Evolutionary conservation across 805 yeast genomes (phyloP), one percentile per base, ranked within the genome.

Genomic region (Candida orba): DNA sequence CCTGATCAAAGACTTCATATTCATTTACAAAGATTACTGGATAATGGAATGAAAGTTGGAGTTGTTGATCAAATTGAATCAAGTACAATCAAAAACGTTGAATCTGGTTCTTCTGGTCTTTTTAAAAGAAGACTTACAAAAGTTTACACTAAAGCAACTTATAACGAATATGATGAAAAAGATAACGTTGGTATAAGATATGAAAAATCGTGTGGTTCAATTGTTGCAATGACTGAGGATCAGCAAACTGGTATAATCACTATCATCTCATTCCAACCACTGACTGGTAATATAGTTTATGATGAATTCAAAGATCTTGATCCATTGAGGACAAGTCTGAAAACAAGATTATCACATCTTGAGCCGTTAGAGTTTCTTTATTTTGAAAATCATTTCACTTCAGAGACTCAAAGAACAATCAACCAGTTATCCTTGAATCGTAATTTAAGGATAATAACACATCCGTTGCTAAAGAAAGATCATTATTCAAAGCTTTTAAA

Each of bases 41-140:
- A 73, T 34, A 69, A 68, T 43, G 96, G 96, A 0, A 66, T 77
- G 46, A 90, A 84, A 58, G 87, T 93, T 4, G 98, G 95, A 0
- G 78, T 93, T 2, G 93, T 90, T 0, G 82, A 83, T 55, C 98
- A 93, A 57, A 66, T 76, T 5, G 97, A 91, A 57, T 78, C 91
- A 0, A 81, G 88, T 2, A 87, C 88, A 0, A 68, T 86, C 13
- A 86, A 86, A 54, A 71, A 75, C 6, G 65, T 64, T 14, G 62
- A 61, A 27, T 61, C 75, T 6, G 80, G 74, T 47, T 75, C 75
- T 43, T 65, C 72, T 27, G 68, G 71, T 23, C 72, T 89, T 2
- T 86, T 91, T 62, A 75, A 74, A 41, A 67, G 98, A 38, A 65
- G 76, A 48, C 63, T 93, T 7, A 75, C 90, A 0, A 76, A 79